Evolutionary conservation across 1,284 basidiomycete genomes (phyloP).

Genomic region (Salmacisia buchloeana): DNA sequence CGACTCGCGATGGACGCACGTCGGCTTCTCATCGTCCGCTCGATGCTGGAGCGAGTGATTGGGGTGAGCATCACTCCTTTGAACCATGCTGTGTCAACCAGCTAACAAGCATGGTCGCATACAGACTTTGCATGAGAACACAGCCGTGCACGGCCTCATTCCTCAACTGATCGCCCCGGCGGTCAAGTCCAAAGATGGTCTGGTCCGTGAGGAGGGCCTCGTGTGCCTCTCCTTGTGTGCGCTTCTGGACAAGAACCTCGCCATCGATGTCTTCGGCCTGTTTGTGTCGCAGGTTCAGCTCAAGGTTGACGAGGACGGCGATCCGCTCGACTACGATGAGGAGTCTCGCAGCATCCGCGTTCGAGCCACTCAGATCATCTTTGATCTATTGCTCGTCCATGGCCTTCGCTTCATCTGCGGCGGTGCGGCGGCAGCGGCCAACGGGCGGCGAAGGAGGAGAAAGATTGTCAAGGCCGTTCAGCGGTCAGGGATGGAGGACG

Average conservation of each 20-base stretch:
- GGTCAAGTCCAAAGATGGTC: constrained; percentile 76
- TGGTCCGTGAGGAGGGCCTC: constrained; percentile 78
- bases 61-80: constrained; percentile 11
- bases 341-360: constrained; percentile 59
- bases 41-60: constrained; percentile 73
- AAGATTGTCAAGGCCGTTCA: constrained; percentile 25
- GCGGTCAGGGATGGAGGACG: constrained; percentile 25
- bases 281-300: constrained; percentile 76
- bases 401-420: constrained; percentile 68
- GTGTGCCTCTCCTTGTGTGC: constrained; percentile 81
- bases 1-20: constrained; percentile 33
- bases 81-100: not conserved
- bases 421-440: constrained; percentile 33
- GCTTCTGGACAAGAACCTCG: constrained; percentile 84
- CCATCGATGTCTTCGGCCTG: constrained; percentile 79
- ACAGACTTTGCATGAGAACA: constrained; percentile 78
- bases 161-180: constrained; percentile 85
- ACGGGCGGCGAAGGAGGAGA: not conserved
- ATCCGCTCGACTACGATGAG: not conserved
- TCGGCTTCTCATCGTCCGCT: constrained; percentile 65
- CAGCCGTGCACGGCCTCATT: constrained; percentile 82
- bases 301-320: constrained; percentile 60
- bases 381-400: constrained; percentile 86
- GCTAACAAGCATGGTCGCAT: too few species aligned
- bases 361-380: constrained; percentile 77